phyloP scores from a whole-genome alignment of 1,284 basidiomycete genomes.

The Peniophora sp. region DNA sequence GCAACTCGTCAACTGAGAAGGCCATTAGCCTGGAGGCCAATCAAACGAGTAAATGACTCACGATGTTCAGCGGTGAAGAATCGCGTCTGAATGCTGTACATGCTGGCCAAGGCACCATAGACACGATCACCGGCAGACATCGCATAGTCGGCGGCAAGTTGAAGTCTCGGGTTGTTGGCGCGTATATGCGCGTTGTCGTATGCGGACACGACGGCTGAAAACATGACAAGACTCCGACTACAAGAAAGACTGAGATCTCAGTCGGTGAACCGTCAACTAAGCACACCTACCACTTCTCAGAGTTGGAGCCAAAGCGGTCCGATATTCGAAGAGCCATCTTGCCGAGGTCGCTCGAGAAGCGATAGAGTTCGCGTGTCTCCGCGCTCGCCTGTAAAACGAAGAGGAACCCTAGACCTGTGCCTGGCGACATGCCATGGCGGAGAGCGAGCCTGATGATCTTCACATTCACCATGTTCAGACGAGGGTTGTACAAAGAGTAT shows the following conservation, averaged over 20 bases:
- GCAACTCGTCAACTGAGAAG: conserved; percentile 46
- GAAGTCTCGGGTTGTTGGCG: conserved; percentile 50
- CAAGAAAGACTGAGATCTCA: neutral
- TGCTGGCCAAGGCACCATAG: conserved; percentile 50
- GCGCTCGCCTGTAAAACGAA: conserved; percentile 59
- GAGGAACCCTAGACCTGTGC: conserved; percentile 61
- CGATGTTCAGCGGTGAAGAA: conserved; percentile 59
- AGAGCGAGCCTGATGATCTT: conserved; percentile 61
- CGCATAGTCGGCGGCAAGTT: conserved; percentile 57
- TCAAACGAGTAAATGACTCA: conserved; percentile 22
- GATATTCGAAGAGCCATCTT: conserved; percentile 58
- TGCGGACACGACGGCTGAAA: conserved; percentile 54
- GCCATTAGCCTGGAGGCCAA: neutral
- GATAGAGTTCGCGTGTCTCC: conserved; percentile 51
- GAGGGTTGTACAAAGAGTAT: too few relatives aligned
- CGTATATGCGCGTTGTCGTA: conserved; percentile 60
- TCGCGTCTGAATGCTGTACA: conserved; percentile 43
- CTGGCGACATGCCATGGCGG: conserved; percentile 56
- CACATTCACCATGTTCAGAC: too few relatives aligned
- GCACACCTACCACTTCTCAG: conserved; percentile 52
- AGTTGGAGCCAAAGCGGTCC: conserved; percentile 50
- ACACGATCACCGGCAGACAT: conserved; percentile 60
- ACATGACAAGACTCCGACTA: conserved; percentile 55
- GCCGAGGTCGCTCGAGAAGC: conserved; percentile 60
- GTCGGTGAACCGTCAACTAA: neutral